Evolutionary conservation across 2,329 filamentous ascomycete genomes (phyloP), one percentile per base, ranked within the genome.

Genomic region (Polychaeton citri): DNA sequence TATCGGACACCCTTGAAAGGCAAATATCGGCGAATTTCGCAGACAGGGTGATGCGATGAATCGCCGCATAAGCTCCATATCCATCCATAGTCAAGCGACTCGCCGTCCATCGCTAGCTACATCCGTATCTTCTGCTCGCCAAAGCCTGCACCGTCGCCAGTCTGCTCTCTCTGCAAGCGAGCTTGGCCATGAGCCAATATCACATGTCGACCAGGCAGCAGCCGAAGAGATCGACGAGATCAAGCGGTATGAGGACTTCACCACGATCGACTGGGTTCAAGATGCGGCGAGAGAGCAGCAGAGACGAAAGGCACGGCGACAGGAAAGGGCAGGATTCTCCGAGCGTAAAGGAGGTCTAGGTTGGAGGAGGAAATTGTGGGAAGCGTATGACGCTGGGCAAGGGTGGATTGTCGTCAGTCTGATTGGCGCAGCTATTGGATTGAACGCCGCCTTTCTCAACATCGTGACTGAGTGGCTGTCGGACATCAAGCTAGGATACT

Each of bases 241-340:
- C 57, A 95, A 95, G 64, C 75, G 88, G 64, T 98, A 98, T 63
- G 90, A 76, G 72, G 90, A 98, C 62, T 98, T 98, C 57, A 94
- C 87, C 5, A 98, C 90, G 1, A 90, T 90, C 72, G 90, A 98
- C 61, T 98, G 90, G 90, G 88, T 98, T 1, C 88, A 98, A 59
- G 90, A 98, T 71, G 87, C 88, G 8, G 81, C 86, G 21, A 80
- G 87, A 44, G 90, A 95, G 58, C 84, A 93, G 56, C 67, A 83
- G 32, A 76, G 87, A 37, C 76, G 88, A 42, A 83, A 83, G 50
- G 72, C 81, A 33, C 72, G 81, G 47, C 74, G 82, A 51, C 79
- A 76, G 57, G 76, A 79, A 50, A 76, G 79, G 5, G 76, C 74
- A 2, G 77, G 79, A 28, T 76, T 82, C 42, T 81, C 82, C 59